Conservation (phyloP, 2,329 filamentous ascomycete genomes). For the Lachnellula occidentalis region DNA sequence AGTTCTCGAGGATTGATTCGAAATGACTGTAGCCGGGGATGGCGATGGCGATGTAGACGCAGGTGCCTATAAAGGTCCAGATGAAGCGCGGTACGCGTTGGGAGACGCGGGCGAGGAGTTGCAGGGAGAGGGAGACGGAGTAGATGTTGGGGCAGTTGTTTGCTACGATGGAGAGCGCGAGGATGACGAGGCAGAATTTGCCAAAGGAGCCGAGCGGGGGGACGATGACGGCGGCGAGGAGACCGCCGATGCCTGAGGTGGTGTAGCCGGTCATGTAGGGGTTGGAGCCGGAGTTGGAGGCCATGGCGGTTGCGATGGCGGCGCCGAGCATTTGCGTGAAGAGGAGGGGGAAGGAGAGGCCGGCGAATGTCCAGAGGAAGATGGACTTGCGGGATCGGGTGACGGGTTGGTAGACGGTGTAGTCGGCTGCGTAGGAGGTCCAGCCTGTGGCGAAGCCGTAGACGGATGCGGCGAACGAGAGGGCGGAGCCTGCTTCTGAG, state of each 20-base stretch:
- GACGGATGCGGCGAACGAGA: slow-evolving; percentile 62
- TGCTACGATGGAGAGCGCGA: slow-evolving; percentile 61
- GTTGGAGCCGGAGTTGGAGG: slow-evolving; percentile 47
- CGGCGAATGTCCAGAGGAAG: slow-evolving; percentile 64
- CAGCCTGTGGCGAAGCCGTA: slow-evolving; percentile 68
- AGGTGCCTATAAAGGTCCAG: slow-evolving; percentile 58
- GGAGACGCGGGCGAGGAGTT: slow-evolving; percentile 55
- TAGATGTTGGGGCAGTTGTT: slow-evolving; percentile 72
- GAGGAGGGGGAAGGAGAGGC: slow-evolving; percentile 64
- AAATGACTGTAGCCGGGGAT: slow-evolving; percentile 66
- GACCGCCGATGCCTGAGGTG: slow-evolving; percentile 56
- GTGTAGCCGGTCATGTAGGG: slow-evolving; percentile 51
- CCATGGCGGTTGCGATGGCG: slow-evolving; percentile 61
- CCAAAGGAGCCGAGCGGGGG: slow-evolving; percentile 62
- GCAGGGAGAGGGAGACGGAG: slow-evolving; percentile 61
- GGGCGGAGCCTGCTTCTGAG: slow-evolving; percentile 53
- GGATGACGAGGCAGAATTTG: slow-evolving; percentile 63
- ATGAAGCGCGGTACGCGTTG: slow-evolving; percentile 61
- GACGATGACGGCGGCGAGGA: slow-evolving; percentile 60
- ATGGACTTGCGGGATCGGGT: slow-evolving; percentile 54
- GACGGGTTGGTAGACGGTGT: slow-evolving; percentile 71
- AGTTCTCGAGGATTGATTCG: slow-evolving; percentile 59
- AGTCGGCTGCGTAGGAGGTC: slow-evolving; percentile 71
- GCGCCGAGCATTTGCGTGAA: slow-evolving; percentile 72
- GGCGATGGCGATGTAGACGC: slow-evolving; percentile 61